Evolutionary conservation across 257 asterid species (phyloP), one percentile per base, ranked within the genome.

Genomic region (Ilex asprella): DNA sequence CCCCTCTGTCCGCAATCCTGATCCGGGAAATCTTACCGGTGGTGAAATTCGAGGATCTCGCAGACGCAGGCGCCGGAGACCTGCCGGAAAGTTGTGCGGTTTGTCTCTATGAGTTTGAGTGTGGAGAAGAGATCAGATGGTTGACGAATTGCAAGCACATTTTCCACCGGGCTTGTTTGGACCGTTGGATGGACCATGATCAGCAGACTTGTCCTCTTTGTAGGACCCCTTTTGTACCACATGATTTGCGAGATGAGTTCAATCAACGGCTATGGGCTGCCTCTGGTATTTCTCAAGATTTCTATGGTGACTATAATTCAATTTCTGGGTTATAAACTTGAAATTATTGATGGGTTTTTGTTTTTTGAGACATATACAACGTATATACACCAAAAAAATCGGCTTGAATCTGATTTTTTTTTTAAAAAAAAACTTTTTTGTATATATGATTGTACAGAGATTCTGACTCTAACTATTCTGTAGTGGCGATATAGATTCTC

Each of bases 131-230:
- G 39, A 73, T 73, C 68, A 55, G 78, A 70, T 59, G 71, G 60
- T 49, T 73, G 78, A 59, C 16, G 43, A 73, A 73, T 56, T 73
- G 78, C 29, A 64, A 68, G 66, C 78, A 73, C 57, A 63, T 73
- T 59, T 73, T 73, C 57, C 78, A 73, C 13, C 66, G 71, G 61
- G 51, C 61, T 7, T 73, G 78, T 49, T 35, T 73, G 67, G 78
- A 73, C 71, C 71, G 74, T 59, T 73, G 78, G 78, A 68, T 73
- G 74, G 78, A 73, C 57, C 74, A 73, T 29, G 70, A 68, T 59
- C 67, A 60, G 64, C 55, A 54, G 16, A 73, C 70, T 2, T 73
- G 78, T 51, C 78, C 78, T 21, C 78, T 73, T 8, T 73, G 78
- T 55, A 60, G 74, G 64, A 63, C 70, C 5, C 49, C 64, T 6